Percentiles rank a stretch among this genome's conserved stretches.
These are phyloP conservation scores for Uronychia setigera DNA, from an alignment of 73 alveolate species.

Conservation along the genomic window DNA sequence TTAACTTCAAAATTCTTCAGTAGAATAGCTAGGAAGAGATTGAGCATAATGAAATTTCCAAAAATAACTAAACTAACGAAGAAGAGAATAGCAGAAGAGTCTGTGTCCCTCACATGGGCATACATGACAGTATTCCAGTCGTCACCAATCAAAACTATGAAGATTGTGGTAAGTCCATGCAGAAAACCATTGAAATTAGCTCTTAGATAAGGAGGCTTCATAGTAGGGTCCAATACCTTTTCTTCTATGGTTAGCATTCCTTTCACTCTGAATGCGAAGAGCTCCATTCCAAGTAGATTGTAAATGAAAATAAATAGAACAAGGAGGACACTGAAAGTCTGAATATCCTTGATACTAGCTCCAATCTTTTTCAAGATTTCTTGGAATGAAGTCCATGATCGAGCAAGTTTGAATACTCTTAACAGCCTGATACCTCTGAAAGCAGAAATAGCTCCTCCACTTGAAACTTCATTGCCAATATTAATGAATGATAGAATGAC, in stretches of 20 bases:
- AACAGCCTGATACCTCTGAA: constrained; percentile 75
- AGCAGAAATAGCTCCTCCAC: constrained; percentile 73
- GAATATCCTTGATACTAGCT: constrained; percentile 36
- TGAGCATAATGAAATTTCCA: constrained; percentile 36
- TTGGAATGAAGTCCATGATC: constrained; percentile 57
- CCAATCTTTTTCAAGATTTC: constrained; percentile 54
- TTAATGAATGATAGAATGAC: constrained; percentile 36
- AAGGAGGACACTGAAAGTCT: constrained; percentile 57
- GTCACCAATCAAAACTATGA: constrained; percentile 47
- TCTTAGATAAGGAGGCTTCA: constrained; percentile 20
- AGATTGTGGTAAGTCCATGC: constrained; percentile 41
- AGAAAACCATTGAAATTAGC: constrained; percentile 52
- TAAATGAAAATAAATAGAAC: constrained; percentile 65
- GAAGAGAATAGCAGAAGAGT: constrained; percentile 8
- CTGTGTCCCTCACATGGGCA: constrained; percentile 12
- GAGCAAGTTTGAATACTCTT: constrained; percentile 69
- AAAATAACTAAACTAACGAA: constrained; percentile 24
- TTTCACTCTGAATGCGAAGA: constrained; percentile 65
- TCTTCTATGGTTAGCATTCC: not conserved
- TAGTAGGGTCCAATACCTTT: not conserved
- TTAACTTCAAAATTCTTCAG: constrained; percentile 24
- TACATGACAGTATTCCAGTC: constrained; percentile 51
- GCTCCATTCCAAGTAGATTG: constrained; percentile 77
- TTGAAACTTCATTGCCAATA: constrained; percentile 18
- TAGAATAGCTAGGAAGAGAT: constrained; percentile 40